A percentile compares a stretch with the other conserved stretches of the same genome.
These are phyloP conservation scores for Ogataea pini DNA, from an alignment of 805 yeast genomes.

Conservation along the genomic window DNA sequence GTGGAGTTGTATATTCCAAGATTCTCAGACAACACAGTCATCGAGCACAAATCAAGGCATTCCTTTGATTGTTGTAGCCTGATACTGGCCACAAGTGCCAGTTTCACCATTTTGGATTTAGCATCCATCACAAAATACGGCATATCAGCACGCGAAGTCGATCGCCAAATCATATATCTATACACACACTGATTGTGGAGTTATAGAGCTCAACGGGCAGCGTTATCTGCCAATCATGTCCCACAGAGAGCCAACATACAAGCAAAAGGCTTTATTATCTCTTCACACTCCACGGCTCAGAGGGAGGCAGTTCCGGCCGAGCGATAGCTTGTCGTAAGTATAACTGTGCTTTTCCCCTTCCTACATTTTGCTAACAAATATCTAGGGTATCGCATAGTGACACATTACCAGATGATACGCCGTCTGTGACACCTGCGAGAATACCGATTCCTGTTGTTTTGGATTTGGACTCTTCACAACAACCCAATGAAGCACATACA, in stretches of 20 bases:
- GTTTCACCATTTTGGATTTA: neutral
- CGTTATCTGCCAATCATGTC: slow-evolving; percentile 7
- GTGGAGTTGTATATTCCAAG: neutral
- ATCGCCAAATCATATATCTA: neutral
- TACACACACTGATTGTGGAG: neutral
- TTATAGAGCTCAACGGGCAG: neutral
- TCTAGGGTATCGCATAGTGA: neutral
- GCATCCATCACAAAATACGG: neutral
- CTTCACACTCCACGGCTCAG: slow-evolving; percentile 17
- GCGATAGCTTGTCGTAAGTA: slow-evolving; percentile 15
- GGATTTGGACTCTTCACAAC: neutral
- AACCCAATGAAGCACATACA: too few relatives aligned
- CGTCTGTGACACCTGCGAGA: slow-evolving; percentile 4
- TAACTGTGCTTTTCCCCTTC: neutral
- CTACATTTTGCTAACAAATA: neutral
- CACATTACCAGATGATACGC: neutral
- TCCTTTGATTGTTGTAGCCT: neutral
- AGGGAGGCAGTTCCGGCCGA: slow-evolving; percentile 16
- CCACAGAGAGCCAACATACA: slow-evolving; percentile 18
- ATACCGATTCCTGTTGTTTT: slow-evolving; percentile 11
- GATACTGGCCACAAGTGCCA: neutral
- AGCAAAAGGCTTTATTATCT: slow-evolving; percentile 18
- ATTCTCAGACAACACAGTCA: neutral
- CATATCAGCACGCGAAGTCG: neutral
- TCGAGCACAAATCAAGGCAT: neutral